Base-by-base conservation (phyloP, 805 yeast species). In the Teunomyces pallodes region DNA sequence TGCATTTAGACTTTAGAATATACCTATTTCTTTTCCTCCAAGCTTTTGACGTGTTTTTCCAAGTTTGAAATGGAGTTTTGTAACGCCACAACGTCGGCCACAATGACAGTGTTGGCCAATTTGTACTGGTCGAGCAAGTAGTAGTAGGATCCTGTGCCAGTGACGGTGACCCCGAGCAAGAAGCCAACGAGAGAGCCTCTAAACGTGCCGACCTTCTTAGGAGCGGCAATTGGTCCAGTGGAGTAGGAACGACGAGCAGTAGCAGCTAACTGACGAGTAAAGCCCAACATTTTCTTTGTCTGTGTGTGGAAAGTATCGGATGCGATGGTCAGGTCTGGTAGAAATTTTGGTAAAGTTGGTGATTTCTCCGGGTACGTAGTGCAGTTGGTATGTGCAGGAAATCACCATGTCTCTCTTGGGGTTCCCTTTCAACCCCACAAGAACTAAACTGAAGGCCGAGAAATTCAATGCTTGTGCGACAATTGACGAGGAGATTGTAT, bases 111-210 rank as follows among this genome's bases (percentile, higher is more conserved):
- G 64, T 84, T 87, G 56, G 92, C 80, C 51, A 77, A 73, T 64
- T 84, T 83, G 76, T 87, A 87, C 65, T 86, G 87, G 60, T 88
- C 94, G 49, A 87, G 67, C 55, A 87, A 74, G 67, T 87, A 89
- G 65, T 81, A 85, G 73, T 89, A 89, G 12, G 91, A 83, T 6
- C 81, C 87, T 47, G 78, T 79, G 2, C 95, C 91, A 13, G 96
- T 86, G 52, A 78, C 64, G 17, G 89, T 74, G 33, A 85, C 86
- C 40, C 96, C 96, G 28, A 83, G 72, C 46, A 89, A 76, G 67
- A 89, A 90, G 1, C 96, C 96, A 46, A 87, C 70, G 53, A 89
- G 72, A 4, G 79, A 80, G 16, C 77, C 77, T 61, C 73, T 70
- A 54, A 74, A 60, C 27, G 76, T 67, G 7, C 77, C 77, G 6